Base-by-base conservation (phyloP, 768 basidiomycete genomes). In the Psilocybe sp. region DNA sequence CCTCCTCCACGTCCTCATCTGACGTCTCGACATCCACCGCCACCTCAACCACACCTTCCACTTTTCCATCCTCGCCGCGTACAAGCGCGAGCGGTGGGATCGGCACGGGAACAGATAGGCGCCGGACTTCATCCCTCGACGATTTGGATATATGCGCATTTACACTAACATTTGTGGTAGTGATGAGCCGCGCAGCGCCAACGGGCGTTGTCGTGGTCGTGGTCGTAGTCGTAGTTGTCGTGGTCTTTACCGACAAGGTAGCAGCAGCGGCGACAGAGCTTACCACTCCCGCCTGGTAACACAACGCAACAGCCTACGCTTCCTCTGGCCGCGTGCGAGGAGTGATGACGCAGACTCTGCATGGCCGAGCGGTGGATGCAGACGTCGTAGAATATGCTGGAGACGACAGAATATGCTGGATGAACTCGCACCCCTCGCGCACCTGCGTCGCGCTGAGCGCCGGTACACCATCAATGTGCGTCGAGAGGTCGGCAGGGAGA, bases 311-410 rank as follows among this genome's bases (percentile, higher is more conserved):
- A 7, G 33, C 41, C 49, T 53, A 40, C 42, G 46, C 56, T 40
- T 57, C 56, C 44, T 51, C 56, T 4, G 49, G 40, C 4, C 52
- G 31, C 20, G 45, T 49, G 2, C 49, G 49, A 10, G 55, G 49
- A 0, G 52, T n/a, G 18, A 51, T 38, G 5, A 57, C 41, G 13
- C 49, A 33, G 32, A 53, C 33, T 13, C 40, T n/a, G n/a, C n/a
- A 13, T 18, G n/a, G 23, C 18, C 11, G 5, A n/a, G 18, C 15
- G 0, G 5, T 15, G 9, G 1, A 10, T 31, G 19, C 16, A 8
- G 5, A 14, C 16, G 14, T 16, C 39, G 37, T n/a, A 5, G n/a
- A n/a, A n/a, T n/a, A 4, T 8, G 20, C 13, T 1, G 47, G 38
- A 23, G 47, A 13, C 23, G 28, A 34, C 13, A 15, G 12, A 5